These are phyloP conservation scores for Alternaria burnsii DNA, from an alignment of 2,329 filamentous ascomycete genomes.

Conservation along the genomic window DNA sequence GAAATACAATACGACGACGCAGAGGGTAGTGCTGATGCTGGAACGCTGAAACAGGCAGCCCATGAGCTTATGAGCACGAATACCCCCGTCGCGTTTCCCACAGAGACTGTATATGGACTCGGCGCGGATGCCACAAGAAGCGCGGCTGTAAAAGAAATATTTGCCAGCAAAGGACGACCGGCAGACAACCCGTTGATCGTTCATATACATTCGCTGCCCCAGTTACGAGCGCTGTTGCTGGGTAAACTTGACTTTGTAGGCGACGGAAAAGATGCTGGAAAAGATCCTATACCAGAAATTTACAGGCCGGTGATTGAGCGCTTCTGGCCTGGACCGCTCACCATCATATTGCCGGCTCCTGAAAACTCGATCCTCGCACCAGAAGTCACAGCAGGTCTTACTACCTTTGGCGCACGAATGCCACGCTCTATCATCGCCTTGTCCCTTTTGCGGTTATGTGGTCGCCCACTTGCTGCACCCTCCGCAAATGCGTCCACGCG, in stretches of 20 bases:
- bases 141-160: constrained; percentile 87
- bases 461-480: constrained; percentile 84
- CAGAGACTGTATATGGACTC: constrained; percentile 95
- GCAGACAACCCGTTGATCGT: constrained; percentile 96
- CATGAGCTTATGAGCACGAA: constrained; percentile 69
- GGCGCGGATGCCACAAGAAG: constrained; percentile 94
- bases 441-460: constrained; percentile 81
- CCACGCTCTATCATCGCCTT: constrained; percentile 85
- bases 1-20: constrained; percentile 39
- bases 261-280: constrained; percentile 5
- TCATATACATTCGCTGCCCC: constrained; percentile 82
- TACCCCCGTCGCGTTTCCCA: constrained; percentile 91
- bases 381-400: constrained; percentile 88
- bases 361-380: constrained; percentile 75
- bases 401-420: constrained; percentile 90
- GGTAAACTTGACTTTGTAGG: constrained; percentile 22
- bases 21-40: constrained; percentile 54
- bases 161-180: constrained; percentile 86
- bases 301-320: constrained; percentile 79
- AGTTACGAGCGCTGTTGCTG: constrained; percentile 71
- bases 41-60: constrained; percentile 71
- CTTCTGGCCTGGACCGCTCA: constrained; percentile 96
- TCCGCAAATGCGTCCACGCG: constrained; percentile 95
- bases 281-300: constrained; percentile 70
- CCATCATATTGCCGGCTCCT: constrained; percentile 84